Evolutionary conservation across 2,329 filamentous ascomycete genomes (phyloP).

Genomic region (Ophiostoma piceae): DNA sequence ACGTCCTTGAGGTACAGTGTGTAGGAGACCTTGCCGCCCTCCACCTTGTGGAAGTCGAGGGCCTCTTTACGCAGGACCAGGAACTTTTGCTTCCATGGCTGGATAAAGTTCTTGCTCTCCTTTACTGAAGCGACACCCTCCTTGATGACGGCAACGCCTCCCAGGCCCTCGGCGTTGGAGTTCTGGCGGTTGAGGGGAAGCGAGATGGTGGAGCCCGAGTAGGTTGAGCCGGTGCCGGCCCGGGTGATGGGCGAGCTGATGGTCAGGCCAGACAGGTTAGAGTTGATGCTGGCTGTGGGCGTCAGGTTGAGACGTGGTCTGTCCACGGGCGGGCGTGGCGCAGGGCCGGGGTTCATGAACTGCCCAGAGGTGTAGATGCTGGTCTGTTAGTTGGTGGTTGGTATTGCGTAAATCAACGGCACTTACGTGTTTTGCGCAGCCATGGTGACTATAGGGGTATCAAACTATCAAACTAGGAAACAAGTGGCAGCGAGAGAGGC

Average conservation of each 20-base stretch:
- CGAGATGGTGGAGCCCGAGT: conserved; percentile 66
- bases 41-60: conserved; percentile 89
- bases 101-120: conserved; percentile 82
- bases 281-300: conserved; percentile 67
- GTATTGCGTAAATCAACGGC: background rate
- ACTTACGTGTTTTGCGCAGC: conserved; percentile 16
- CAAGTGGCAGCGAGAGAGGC: background rate
- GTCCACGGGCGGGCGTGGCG: conserved; percentile 81
- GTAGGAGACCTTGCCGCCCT: conserved; percentile 81
- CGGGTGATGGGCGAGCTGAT: conserved; percentile 62
- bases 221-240: conserved; percentile 56
- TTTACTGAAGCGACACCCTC: conserved; percentile 82
- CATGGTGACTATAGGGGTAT: conserved; percentile 12
- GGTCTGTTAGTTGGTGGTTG: background rate
- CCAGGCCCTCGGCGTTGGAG: conserved; percentile 57
- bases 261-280: conserved; percentile 73
- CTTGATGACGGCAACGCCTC: conserved; percentile 69
- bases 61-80: conserved; percentile 88
- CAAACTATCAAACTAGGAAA: conserved; percentile 9
- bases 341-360: conserved; percentile 97
- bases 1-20: conserved; percentile 82
- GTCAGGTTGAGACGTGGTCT: conserved; percentile 76
- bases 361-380: conserved; percentile 57
- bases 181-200: conserved; percentile 61
- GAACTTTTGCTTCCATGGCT: conserved; percentile 84